These are phyloP conservation scores for Aspergillus heteromorphus DNA, from an alignment of 495 filamentous ascomycete species.

Conservation along the genomic window DNA sequence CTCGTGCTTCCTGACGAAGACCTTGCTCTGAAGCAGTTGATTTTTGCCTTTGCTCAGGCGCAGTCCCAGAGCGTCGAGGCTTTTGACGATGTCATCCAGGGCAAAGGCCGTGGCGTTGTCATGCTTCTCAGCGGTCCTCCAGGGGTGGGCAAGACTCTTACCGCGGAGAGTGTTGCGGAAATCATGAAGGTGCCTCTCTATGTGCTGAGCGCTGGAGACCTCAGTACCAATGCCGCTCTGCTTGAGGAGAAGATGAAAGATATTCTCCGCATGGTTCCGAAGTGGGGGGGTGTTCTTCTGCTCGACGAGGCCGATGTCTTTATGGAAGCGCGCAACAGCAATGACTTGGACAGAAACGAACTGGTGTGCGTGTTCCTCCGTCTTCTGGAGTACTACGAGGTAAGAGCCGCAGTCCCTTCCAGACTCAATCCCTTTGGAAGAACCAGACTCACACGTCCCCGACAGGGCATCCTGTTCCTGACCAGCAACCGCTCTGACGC, in stretches of 20 bases:
- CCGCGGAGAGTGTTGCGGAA: conserved; percentile 32
- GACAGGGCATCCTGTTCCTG: conserved; percentile 29
- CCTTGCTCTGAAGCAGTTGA: conserved; percentile 14
- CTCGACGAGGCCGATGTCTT: conserved; percentile 57
- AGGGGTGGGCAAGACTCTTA: conserved; percentile 36
- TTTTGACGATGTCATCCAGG: conserved; percentile 21
- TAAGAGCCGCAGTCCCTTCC: not conserved
- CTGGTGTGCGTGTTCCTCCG: conserved; percentile 51
- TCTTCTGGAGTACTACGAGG: conserved; percentile 50
- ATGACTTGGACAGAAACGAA: conserved; percentile 44
- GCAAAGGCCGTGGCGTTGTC: conserved; percentile 41
- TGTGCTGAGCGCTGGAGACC: conserved; percentile 26
- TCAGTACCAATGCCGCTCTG: conserved; percentile 32
- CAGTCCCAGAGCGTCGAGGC: not conserved
- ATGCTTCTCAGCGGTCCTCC: conserved; percentile 50
- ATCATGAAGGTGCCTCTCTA: conserved; percentile 21
- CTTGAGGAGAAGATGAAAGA: conserved; percentile 39
- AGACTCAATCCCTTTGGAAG: not conserved
- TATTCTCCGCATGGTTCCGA: conserved; percentile 32
- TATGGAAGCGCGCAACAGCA: conserved; percentile 35
- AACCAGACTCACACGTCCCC: not conserved
- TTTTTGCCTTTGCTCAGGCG: not conserved
- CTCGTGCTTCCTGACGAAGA: conserved; percentile 41
- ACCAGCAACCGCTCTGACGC: conserved; percentile 41
- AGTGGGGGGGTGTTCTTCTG: conserved; percentile 47